Conservation (phyloP, 1,284 basidiomycete species). For the Fomitopsis schrenkii region DNA sequence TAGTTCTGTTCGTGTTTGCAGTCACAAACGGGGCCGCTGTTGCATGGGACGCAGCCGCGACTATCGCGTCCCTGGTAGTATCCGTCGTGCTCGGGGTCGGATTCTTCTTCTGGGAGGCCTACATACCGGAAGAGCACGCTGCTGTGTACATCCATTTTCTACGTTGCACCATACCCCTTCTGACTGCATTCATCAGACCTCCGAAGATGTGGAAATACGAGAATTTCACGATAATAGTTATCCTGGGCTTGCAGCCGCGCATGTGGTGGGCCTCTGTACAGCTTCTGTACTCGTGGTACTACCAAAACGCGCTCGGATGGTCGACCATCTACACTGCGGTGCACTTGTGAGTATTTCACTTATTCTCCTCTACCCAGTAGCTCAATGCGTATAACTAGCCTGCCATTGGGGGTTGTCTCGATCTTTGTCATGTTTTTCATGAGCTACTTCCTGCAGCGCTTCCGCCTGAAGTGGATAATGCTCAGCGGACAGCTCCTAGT, state of each 20-base stretch:
- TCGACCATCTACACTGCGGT: slow-evolving; percentile 12
- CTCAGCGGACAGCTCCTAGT: slow-evolving; percentile 10
- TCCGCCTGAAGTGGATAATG: slow-evolving; percentile 13
- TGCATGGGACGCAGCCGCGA: slow-evolving; percentile 33
- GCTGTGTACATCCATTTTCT: slow-evolving; percentile 26
- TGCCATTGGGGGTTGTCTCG: slow-evolving; percentile 11
- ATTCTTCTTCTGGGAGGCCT: slow-evolving; percentile 39
- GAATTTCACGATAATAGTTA: slow-evolving; percentile 15
- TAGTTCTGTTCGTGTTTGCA: slow-evolving; percentile 39
- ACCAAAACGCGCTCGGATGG: slow-evolving; percentile 13
- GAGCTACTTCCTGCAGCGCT: not conserved
- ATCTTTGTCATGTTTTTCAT: slow-evolving; percentile 3
- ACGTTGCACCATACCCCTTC: not conserved
- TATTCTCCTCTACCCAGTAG: not conserved
- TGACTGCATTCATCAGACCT: slow-evolving; percentile 7
- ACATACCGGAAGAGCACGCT: slow-evolving; percentile 28
- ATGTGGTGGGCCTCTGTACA: slow-evolving; percentile 15
- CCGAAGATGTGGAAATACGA: slow-evolving; percentile 17
- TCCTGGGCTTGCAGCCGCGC: slow-evolving; percentile 11
- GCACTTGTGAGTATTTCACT: slow-evolving; percentile 9
- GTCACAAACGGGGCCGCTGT: slow-evolving; percentile 33
- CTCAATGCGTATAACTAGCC: not conserved
- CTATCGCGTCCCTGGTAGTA: slow-evolving; percentile 32
- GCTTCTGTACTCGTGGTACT: slow-evolving; percentile 10
- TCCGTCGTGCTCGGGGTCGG: slow-evolving; percentile 29